Percentiles rank a stretch among this genome's conserved stretches.
phyloP scores from a whole-genome alignment of 805 yeast genomes.

The Wickerhamiella alocasiicola region DNA sequence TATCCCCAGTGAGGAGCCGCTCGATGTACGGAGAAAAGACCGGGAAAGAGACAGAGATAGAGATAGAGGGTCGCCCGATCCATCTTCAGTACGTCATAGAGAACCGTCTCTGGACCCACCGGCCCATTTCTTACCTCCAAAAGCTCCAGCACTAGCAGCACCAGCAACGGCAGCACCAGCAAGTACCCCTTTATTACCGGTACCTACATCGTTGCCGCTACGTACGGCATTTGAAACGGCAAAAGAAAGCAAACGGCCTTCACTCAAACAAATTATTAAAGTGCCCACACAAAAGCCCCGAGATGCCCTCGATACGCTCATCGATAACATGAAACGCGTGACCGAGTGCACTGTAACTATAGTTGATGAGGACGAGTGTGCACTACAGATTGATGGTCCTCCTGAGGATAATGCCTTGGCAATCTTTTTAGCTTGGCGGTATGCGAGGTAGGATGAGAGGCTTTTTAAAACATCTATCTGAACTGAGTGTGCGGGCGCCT shows the following conservation, averaged over 20 bases:
- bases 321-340: conserved; percentile 16
- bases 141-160: no score
- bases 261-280: conserved; percentile 18
- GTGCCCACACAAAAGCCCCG: conserved; percentile 7
- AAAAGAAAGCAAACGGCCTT: conserved; percentile 13
- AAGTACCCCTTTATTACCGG: not conserved
- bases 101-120: not conserved
- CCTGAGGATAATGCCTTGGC: conserved; percentile 38
- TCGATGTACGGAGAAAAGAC: not conserved
- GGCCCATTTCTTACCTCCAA: not conserved
- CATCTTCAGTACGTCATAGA: not conserved
- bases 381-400: conserved; percentile 55
- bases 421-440: conserved; percentile 6
- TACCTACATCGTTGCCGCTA: conserved; percentile 10
- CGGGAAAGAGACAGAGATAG: not conserved
- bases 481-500: no score
- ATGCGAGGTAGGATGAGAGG: no score
- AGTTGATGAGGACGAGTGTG: conserved; percentile 37
- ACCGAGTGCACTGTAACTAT: conserved; percentile 14
- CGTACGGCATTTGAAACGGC: conserved; percentile 22
- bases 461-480: no score
- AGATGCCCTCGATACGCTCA: conserved; percentile 8
- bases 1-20: not conserved
- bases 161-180: no score
- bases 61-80: not conserved